These are phyloP conservation scores for Cercospora janseana DNA, from an alignment of 2,329 filamentous ascomycete species.

Conservation along the genomic window DNA sequence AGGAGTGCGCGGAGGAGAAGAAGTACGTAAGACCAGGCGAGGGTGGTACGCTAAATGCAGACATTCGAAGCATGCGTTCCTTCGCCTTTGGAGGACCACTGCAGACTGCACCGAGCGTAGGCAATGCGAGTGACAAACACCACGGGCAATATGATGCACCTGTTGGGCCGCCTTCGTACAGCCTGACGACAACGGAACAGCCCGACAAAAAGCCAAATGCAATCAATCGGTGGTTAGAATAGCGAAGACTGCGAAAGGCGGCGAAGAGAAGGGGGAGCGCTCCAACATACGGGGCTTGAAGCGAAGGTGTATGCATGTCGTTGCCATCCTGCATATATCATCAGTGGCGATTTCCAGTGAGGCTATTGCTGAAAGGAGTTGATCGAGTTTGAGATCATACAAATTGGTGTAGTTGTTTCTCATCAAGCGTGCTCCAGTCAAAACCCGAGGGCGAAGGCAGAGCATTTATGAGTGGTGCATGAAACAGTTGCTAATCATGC, in stretches of 20 bases:
- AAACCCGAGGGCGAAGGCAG: slow-evolving; percentile 15
- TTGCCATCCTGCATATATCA: too few relatives aligned
- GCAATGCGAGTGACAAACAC: slow-evolving; percentile 13
- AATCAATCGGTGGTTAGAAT: slow-evolving; percentile 24
- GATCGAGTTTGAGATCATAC: slow-evolving; percentile 19
- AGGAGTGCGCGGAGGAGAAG: slow-evolving; percentile 29
- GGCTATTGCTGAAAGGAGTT: too few relatives aligned
- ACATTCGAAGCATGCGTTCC: slow-evolving; percentile 16
- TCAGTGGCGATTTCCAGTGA: too few relatives aligned
- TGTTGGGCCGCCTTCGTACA: slow-evolving; percentile 24
- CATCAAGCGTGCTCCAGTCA: slow-evolving; percentile 14
- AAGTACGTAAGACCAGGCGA: slow-evolving; percentile 27
- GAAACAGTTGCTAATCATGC: slow-evolving; percentile 19
- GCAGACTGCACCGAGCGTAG: neutral
- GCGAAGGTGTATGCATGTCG: neutral
- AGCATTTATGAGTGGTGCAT: slow-evolving; percentile 18
- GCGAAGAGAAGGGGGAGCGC: slow-evolving; percentile 16
- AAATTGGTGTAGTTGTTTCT: slow-evolving; percentile 18
- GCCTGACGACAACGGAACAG: slow-evolving; percentile 10
- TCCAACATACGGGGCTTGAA: slow-evolving; percentile 14
- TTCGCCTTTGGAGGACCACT: slow-evolving; percentile 21
- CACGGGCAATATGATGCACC: slow-evolving; percentile 26
- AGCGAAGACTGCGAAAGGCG: slow-evolving; percentile 22
- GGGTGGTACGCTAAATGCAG: slow-evolving; percentile 22
- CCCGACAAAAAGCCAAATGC: slow-evolving; percentile 14